Evolutionary conservation across 1,284 basidiomycete genomes (phyloP).

Genomic region (Sporisorium exsertum): DNA sequence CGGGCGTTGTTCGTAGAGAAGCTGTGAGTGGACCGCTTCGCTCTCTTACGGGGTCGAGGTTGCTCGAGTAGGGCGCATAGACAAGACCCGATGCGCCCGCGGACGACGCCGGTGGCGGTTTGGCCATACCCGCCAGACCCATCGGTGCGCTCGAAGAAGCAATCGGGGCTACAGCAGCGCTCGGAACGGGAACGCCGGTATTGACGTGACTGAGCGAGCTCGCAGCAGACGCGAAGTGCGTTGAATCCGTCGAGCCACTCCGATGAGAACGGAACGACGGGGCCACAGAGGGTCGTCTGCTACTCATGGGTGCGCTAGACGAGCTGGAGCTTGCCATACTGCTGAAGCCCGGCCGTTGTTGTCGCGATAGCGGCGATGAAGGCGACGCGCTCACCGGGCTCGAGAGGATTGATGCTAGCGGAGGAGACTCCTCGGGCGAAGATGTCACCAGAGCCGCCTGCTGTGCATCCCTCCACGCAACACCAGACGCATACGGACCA

Average conservation of each 20-base stretch:
- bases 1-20: background rate
- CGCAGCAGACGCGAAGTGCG: constrained; percentile 10
- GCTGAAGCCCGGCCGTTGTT: constrained; percentile 30
- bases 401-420: background rate
- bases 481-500: constrained; percentile 26
- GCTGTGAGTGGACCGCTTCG: constrained; percentile 2
- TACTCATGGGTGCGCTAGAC: constrained; percentile 7
- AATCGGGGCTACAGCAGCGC: no score
- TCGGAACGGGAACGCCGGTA: background rate
- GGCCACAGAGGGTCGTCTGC: constrained; percentile 17
- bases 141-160: constrained; percentile 1
- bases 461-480: constrained; percentile 15
- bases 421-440: constrained; percentile 15
- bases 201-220: constrained; percentile 15
- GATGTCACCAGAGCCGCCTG: constrained; percentile 7
- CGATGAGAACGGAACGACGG: constrained; percentile 18
- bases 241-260: constrained; percentile 22
- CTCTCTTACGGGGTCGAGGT: constrained; percentile 24
- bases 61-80: constrained; percentile 4
- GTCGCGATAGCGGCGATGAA: constrained; percentile 3
- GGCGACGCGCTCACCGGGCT: background rate
- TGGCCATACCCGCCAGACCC: constrained; percentile 28
- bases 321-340: constrained; percentile 21
- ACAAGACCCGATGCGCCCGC: constrained; percentile 14
- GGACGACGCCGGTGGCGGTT: constrained; percentile 24